Conservation (phyloP, 2,329 filamentous ascomycete species). For the Hypoxylon sp. region DNA sequence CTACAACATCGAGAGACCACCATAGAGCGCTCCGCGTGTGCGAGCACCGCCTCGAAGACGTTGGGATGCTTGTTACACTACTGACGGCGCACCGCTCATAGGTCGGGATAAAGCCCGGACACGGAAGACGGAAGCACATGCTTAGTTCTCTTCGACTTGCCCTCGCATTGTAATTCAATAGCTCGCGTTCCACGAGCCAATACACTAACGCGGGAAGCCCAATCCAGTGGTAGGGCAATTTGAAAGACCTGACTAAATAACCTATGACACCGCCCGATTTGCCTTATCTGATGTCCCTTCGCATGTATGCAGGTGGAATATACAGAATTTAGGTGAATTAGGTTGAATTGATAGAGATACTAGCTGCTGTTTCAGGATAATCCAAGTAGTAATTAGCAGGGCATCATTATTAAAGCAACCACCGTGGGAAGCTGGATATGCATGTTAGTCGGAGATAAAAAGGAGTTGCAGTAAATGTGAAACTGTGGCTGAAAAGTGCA, state of each 20-base stretch:
- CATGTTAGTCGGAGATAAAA: constrained; percentile 13
- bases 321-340: not conserved
- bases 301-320: constrained; percentile 10
- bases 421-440: constrained; percentile 7
- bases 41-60: constrained; percentile 6
- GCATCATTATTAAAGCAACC: constrained; percentile 10
- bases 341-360: constrained; percentile 3
- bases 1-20: constrained; percentile 8
- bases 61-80: constrained; percentile 33
- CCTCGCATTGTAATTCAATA: constrained; percentile 7
- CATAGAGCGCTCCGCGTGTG: constrained; percentile 19
- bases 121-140: constrained; percentile 19
- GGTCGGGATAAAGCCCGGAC: constrained; percentile 8
- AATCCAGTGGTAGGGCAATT: constrained; percentile 1
- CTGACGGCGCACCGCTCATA: constrained; percentile 22
- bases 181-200: constrained; percentile 16
- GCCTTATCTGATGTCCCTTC: constrained; percentile 14
- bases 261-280: not conserved
- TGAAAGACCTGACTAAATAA: constrained; percentile 13
- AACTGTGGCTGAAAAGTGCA: constrained; percentile 32
- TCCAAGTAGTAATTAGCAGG: constrained; percentile 7
- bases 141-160: constrained; percentile 10
- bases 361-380: constrained; percentile 15
- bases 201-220: constrained; percentile 1
- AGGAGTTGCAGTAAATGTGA: constrained; percentile 21